Evolutionary conservation across 805 yeast species (phyloP), one percentile per base, ranked within the genome.

Genomic region (Pichia thaimueangensis): DNA sequence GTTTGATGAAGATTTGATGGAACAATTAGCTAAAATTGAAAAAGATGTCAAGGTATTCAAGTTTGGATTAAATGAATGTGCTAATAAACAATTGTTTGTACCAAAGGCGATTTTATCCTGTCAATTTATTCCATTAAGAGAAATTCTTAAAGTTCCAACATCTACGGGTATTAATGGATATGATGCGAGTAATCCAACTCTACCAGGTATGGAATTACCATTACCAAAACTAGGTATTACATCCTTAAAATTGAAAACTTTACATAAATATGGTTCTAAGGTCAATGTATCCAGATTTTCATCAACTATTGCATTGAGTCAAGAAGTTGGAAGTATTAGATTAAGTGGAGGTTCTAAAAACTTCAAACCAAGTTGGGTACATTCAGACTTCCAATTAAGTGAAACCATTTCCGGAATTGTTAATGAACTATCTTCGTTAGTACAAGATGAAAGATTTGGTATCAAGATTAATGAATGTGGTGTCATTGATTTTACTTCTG

Each of bases 331-430:
- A 60, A 67, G 84, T 15, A 62, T 89, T 43, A 76, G 95, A 59
- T 71, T 91, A 49, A 77, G 91, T 22, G 97, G 97, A 36, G 95
- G 95, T 37, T 61, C 69, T 30, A 70, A 73, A 53, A 70, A 81
- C 21, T 72, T 80, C 41, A 72, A 74, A 46, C 89, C 96, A 53
- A 77, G 86, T 52, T 93, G 95, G 93, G 82, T 85, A 34, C 96
- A 89, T 59, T 86, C 96, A 22, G 68, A 74, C 32, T 80, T 69
- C 64, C 81, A 81, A 61, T 64, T 91, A 43, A 62, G 70, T 24
- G 77, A 75, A 35, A 65, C 68, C 6, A 69, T 50, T 24, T 50
- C 54, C 9, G 68, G 70, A 42, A 73, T 75, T 42, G 70, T 80
- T 34, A 58, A 68, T 47, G 74, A 77, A 47, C 68, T 85, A 59